Evolutionary conservation across 768 basidiomycete genomes (phyloP), one percentile per base, ranked within the genome.

Genomic region (Agaricus subrufescens): DNA sequence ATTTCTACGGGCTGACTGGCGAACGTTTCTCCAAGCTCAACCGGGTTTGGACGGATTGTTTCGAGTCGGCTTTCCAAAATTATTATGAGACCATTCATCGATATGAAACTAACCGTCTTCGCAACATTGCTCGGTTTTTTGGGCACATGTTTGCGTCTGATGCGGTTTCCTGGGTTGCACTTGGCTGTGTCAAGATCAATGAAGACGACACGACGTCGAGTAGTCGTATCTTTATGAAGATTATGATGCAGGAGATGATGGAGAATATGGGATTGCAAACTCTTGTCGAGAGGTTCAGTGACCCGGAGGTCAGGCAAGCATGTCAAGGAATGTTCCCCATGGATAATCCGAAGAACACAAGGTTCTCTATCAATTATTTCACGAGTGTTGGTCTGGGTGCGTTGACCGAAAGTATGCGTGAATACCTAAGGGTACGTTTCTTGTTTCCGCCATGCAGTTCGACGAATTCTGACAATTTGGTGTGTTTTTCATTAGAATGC

Each of bases 11-110:
- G 11, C 84, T 98, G 23, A 80, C 97, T 60, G 94, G 94, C 53
- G 97, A 99, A 69, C 89, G 97, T 23, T 94, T 99, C 75, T 88
- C 90, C 75, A 95, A 97, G 73, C 81, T 98, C 66, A 96, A 97
- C 71, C 89, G 93, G 23, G 80, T 92, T 15, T 99, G 96, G 95
- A 90, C 88, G 57, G 92, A 94, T 44, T 81, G 78, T 61, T 89
- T 91, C 68, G 94, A 99, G 69, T 71, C 83, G 55, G 91, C 94
- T 1, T 98, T 98, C 72, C 71, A 66, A 44, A 89, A 82, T 66
- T 98, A 98, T 72, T 99, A 94, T 75, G 86, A 83, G 23, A 98
- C 97, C 4, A 93, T 98, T 65, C 97, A 99, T 75, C 89, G 97
- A 59, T 98, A 98, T 71, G 97, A 99, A 72, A 97, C 97, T 19